Evolutionary conservation across 179 eudicot genomes (phyloP).

Genomic region (Heliamphora pulchella): DNA sequence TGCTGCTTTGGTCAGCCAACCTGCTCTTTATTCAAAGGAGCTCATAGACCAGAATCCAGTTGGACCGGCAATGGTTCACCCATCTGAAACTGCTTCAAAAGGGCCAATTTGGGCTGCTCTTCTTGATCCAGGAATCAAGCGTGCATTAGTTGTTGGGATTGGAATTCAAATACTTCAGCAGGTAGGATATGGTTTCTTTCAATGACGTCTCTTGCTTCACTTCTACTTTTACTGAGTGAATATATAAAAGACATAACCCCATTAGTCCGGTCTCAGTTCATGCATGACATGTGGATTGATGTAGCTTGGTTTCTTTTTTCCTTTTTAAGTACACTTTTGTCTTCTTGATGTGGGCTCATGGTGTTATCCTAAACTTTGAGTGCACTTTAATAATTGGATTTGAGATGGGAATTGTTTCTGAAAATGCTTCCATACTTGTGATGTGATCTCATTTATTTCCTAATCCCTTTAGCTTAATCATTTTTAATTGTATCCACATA

Average conservation of each 20-base stretch:
- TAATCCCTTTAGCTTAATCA: background rate
- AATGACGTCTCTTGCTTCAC: background rate
- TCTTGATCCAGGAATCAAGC: slow-evolving; percentile 76
- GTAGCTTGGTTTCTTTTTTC: background rate
- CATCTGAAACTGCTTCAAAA: slow-evolving; percentile 44
- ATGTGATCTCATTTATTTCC: background rate
- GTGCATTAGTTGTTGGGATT: slow-evolving; percentile 73
- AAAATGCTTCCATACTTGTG: background rate
- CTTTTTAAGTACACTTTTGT: background rate
- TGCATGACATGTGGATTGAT: background rate
- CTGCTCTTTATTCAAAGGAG: slow-evolving; percentile 55
- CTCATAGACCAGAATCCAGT: slow-evolving; percentile 38
- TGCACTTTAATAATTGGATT: background rate
- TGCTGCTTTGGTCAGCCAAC: slow-evolving; percentile 57
- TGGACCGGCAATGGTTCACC: slow-evolving; percentile 77
- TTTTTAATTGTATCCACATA: background rate
- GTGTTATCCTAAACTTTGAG: background rate
- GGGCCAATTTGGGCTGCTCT: slow-evolving; percentile 64
- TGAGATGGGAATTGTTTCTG: background rate
- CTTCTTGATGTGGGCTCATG: background rate
- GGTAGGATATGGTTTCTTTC: slow-evolving; percentile 33
- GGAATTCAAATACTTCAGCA: slow-evolving; percentile 88
- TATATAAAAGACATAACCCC: background rate
- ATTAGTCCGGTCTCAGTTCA: background rate
- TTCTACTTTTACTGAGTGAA: background rate